Evolutionary conservation across 805 yeast species (phyloP), one percentile per base, ranked within the genome.

Genomic region (Kockiozyma suomiensis): DNA sequence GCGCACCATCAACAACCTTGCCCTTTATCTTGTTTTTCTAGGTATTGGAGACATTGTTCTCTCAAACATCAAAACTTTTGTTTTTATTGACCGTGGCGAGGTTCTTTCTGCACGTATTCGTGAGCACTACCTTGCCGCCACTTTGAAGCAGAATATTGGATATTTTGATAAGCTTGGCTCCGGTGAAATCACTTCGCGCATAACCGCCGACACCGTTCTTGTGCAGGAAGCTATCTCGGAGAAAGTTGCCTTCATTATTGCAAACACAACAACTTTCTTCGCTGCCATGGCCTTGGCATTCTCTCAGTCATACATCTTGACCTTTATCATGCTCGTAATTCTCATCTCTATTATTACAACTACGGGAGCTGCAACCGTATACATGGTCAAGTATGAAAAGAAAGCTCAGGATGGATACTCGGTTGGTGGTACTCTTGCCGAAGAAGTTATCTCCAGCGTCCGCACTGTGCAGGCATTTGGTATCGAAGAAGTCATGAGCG

Each of bases 171-270:
- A 69, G 41, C 66, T 76, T 7, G 80, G 80, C 13, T 71, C 78
- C 15, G 80, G 80, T 21, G 77, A 75, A 59, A 76, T 76, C 28
- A 75, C 79, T 7, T 73, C 79, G 12, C 73, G 80, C 12, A 76
- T 76, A 66, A 74, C 78, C 43, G 71, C 74, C 30, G 79, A 76
- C 51, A 75, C 79, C 19, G 68, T 73, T 30, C 64, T 72, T 43
- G 73, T 76, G 48, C 80, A 77, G 58, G 79, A 75, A 45, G 80
- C 79, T 26, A 75, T 76, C 53, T 72, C 77, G 33, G 79, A 76
- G 64, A 76, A 76, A 61, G 69, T 73, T 10, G 80, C 79, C 12
- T 69, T 72, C 50, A 74, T 76, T 37, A 62, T 74, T 26, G 70
- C 73, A 45, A 78, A 77, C 40, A 30, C 76, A 7, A 70, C 79